Base-by-base conservation (phyloP, 345 rosid species). In the Balakata baccata region DNA sequence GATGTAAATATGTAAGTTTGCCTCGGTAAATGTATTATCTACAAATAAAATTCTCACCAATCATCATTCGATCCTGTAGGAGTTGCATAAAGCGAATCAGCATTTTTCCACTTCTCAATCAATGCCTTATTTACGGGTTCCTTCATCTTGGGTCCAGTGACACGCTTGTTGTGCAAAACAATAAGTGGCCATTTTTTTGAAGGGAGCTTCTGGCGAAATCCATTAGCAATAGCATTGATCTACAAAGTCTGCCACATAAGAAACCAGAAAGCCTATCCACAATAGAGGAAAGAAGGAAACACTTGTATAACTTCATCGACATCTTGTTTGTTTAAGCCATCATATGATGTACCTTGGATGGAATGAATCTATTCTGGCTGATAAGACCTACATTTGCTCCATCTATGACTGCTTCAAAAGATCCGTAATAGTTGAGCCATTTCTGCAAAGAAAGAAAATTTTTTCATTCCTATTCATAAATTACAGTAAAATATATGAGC, bases 61-160 rank as follows among this genome's bases (percentile, higher is more conserved):
- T 90, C 92, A 64, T 88, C 95, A 78, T 88, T 88, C 61, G 92
- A 90, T 78, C 92, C 92, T 8, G 88, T 83, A n/a, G 92, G 90
- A 5, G 89, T 85, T 69, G 84, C 80, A 81, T 88, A 90, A 12
- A 88, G 86, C 8, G 92, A 90, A 75, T 84, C 89, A 11, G 87
- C 88, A 67, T 76, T 84, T 75, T 71, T 81, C 92, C 95, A 90
- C 81, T 85, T 90, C 49, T 90, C 90, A 47, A 84, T 25, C 64
- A 86, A 50, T 56, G 80, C 68, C 71, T 80, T 85, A 62, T 86
- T 79, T 20, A 61, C 81, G 3, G 85, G 86, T 66, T 72, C 71
- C 13, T 82, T 76, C 86, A 81, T 84, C 83, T 85, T 87, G 57
- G 22, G 73, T 68, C 81, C 88, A 49, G 76, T 75, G 14, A 88